phyloP scores from a whole-genome alignment of 2,329 filamentous ascomycete species.

The Pseudocercospora macadamiae region DNA sequence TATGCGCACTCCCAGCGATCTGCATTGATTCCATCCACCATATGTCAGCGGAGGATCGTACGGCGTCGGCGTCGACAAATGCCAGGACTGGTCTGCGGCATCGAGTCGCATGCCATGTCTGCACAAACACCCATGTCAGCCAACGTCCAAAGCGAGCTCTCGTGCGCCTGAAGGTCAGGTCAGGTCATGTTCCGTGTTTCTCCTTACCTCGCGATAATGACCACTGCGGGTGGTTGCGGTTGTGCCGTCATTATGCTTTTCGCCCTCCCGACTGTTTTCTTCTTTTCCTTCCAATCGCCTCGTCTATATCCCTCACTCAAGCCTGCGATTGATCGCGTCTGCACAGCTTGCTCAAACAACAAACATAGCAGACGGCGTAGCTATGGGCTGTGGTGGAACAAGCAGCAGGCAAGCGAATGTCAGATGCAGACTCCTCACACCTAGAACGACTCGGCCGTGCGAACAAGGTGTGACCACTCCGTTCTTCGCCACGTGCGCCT shows the following conservation, averaged over 20 bases:
- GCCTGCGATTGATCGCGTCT: not conserved
- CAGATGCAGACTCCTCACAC: not conserved
- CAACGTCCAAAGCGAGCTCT: constrained; percentile 6
- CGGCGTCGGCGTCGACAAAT: constrained; percentile 86
- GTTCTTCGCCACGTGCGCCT: not conserved
- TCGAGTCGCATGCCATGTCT: constrained; percentile 94
- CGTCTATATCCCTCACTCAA: not conserved
- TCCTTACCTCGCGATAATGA: constrained; percentile 54
- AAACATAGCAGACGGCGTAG: not conserved
- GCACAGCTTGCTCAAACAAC: not conserved
- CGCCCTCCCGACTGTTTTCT: not conserved
- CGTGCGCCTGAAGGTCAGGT: too few species aligned
- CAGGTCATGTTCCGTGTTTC: constrained; percentile 15
- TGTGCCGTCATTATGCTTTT: not conserved
- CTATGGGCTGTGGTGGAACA: not conserved
- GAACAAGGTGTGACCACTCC: too few species aligned
- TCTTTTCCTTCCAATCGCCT: too few species aligned
- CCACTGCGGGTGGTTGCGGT: constrained; percentile 49
- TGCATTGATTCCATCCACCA: constrained; percentile 87
- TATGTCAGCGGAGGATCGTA: constrained; percentile 97
- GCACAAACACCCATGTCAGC: constrained; percentile 15
- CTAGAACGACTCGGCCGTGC: not conserved
- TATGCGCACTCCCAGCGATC: constrained; percentile 80
- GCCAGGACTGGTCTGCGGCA: constrained; percentile 92
- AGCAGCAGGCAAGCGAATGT: not conserved